phyloP scores from a whole-genome alignment of 257 asterid genomes.

The Salvia rosmarinus region DNA sequence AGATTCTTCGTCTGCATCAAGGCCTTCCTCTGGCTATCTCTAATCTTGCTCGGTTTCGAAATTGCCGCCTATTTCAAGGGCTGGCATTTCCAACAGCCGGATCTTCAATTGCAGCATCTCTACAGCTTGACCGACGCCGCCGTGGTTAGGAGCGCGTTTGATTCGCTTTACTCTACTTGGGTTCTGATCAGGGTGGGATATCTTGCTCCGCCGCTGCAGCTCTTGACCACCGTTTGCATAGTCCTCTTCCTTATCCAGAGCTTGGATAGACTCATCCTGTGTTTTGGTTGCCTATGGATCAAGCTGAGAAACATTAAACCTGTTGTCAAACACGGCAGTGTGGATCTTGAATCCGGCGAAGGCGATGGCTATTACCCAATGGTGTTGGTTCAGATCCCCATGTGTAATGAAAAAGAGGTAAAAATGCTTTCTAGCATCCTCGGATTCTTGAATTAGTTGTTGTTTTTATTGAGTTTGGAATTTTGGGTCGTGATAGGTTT shows the following conservation, averaged over 20 bases:
- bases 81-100: conserved; percentile 68
- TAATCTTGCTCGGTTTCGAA: conserved; percentile 62
- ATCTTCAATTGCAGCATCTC: conserved; percentile 61
- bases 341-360: conserved; percentile 74
- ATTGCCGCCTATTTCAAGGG: conserved; percentile 71
- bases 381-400: conserved; percentile 96
- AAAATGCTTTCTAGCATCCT: background rate
- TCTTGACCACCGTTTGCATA: conserved; percentile 71
- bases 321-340: conserved; percentile 44
- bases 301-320: conserved; percentile 63
- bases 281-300: conserved; percentile 88
- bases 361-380: conserved; percentile 71
- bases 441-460: background rate
- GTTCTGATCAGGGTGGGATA: conserved; percentile 72
- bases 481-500: conserved; percentile 59
- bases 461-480: background rate
- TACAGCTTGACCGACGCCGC: conserved; percentile 56
- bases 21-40: conserved; percentile 58
- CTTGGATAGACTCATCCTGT: conserved; percentile 71
- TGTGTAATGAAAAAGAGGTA: conserved; percentile 97
- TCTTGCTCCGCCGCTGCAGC: conserved; percentile 81
- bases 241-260: conserved; percentile 78
- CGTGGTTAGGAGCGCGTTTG: conserved; percentile 55
- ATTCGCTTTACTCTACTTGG: conserved; percentile 70
- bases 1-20: conserved; percentile 67